Percentiles rank a stretch among this genome's conserved stretches.
Evolutionary conservation across 2,329 filamentous ascomycete species (phyloP).

Genomic region (Rutstroemia sp.): DNA sequence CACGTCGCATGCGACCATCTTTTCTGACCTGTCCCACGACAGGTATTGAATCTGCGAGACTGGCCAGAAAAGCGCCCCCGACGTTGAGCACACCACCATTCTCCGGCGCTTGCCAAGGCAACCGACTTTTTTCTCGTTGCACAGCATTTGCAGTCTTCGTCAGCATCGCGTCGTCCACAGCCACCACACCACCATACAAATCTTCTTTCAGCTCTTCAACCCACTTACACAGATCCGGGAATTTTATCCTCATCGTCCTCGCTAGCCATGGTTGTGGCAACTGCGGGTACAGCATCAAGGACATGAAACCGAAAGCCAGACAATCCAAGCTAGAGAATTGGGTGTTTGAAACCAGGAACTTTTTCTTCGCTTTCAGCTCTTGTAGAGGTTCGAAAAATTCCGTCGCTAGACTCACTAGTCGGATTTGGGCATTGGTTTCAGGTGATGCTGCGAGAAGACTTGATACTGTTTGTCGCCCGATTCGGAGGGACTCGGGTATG

Average conservation of each 20-base stretch:
- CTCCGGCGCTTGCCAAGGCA: slow-evolving; percentile 29
- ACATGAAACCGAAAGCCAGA: slow-evolving; percentile 71
- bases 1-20: slow-evolving; percentile 22
- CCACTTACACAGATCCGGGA: slow-evolving; percentile 37
- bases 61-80: slow-evolving; percentile 21
- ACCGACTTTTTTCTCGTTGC: slow-evolving; percentile 11
- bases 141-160: slow-evolving; percentile 11
- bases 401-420: slow-evolving; percentile 63
- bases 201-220: slow-evolving; percentile 32
- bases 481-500: slow-evolving; percentile 27
- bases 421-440: slow-evolving; percentile 66
- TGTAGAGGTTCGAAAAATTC: slow-evolving; percentile 67
- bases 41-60: slow-evolving; percentile 26
- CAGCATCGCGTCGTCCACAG: slow-evolving; percentile 22
- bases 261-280: slow-evolving; percentile 56
- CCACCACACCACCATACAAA: slow-evolving; percentile 33
- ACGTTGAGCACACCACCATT: slow-evolving; percentile 22
- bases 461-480: slow-evolving; percentile 40
- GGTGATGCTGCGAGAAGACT: slow-evolving; percentile 55
- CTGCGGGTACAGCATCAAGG: slow-evolving; percentile 58
- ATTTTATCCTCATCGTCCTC: slow-evolving; percentile 46
- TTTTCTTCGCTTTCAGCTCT: slow-evolving; percentile 48
- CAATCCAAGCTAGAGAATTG: slow-evolving; percentile 66
- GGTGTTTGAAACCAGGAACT: slow-evolving; percentile 45
- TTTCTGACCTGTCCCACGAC: slow-evolving; percentile 23